phyloP scores from a whole-genome alignment of 2,329 filamentous ascomycete species.

The Colletotrichum cuscutae region DNA sequence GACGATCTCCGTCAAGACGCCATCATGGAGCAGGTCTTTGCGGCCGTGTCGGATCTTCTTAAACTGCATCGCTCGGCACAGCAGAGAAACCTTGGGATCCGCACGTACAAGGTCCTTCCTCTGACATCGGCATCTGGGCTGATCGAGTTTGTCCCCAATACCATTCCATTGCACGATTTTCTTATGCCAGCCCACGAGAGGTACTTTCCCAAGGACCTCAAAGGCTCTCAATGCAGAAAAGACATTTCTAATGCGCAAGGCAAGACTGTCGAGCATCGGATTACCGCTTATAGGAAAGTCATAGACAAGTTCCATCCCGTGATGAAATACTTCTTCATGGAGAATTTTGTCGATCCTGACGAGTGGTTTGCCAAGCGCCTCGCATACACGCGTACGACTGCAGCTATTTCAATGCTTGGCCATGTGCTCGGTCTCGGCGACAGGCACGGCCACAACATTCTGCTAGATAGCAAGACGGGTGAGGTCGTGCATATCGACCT shows the following conservation, averaged over 20 bases:
- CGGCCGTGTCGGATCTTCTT: conserved; percentile 90
- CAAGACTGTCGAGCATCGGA: conserved; percentile 74
- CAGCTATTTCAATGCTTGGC: conserved; percentile 93
- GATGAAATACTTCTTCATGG: conserved; percentile 97
- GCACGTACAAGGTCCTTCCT: conserved; percentile 97
- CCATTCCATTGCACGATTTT: conserved; percentile 90
- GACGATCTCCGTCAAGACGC: conserved; percentile 97
- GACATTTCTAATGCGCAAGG: conserved; percentile 80
- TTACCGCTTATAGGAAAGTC: conserved; percentile 81
- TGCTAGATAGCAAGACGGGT: conserved; percentile 88
- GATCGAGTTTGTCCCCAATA: conserved; percentile 97
- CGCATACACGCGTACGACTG: conserved; percentile 92
- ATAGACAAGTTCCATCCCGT: conserved; percentile 89
- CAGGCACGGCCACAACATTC: conserved; percentile 95
- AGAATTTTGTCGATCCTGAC: conserved; percentile 91
- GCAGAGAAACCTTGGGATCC: conserved; percentile 87
- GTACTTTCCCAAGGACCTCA: conserved; percentile 88
- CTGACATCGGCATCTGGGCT: conserved; percentile 86
- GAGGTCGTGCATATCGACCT: conserved; percentile 98
- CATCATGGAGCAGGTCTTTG: conserved; percentile 99
- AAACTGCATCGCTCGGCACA: conserved; percentile 87
- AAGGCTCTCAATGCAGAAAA: conserved; percentile 79
- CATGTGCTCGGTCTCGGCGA: conserved; percentile 94
- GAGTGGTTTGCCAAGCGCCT: conserved; percentile 93
- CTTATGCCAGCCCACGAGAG: conserved; percentile 89